A percentile compares a stretch with the other conserved stretches of the same genome.
These are phyloP conservation scores for Colletotrichum cereale DNA, from an alignment of 2,329 filamentous ascomycete species.

Conservation along the genomic window DNA sequence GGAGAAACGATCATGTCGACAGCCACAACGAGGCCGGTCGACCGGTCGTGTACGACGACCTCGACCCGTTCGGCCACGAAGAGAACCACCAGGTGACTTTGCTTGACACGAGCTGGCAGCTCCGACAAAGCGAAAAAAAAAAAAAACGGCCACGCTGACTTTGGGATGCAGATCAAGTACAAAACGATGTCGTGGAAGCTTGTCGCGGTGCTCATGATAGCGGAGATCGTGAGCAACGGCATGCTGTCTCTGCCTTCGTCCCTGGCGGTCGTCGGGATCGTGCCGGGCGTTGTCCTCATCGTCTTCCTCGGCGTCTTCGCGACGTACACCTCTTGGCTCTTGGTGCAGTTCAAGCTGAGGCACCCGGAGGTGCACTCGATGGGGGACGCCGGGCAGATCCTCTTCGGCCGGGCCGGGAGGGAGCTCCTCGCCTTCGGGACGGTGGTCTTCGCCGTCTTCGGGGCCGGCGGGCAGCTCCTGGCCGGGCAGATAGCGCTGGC, in stretches of 20 bases:
- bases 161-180: conserved; percentile 58
- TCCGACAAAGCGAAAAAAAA: too few species aligned
- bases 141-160: not conserved
- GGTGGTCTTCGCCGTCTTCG: conserved; percentile 64
- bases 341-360: conserved; percentile 62
- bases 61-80: conserved; percentile 39
- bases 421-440: conserved; percentile 63
- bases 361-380: conserved; percentile 65
- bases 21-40: not conserved
- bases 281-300: conserved; percentile 61
- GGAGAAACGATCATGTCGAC: not conserved
- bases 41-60: conserved; percentile 34
- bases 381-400: conserved; percentile 62
- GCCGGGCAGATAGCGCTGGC: conserved; percentile 64
- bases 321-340: conserved; percentile 61
- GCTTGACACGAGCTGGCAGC: not conserved
- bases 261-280: conserved; percentile 61
- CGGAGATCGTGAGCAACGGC: conserved; percentile 67
- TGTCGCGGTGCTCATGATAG: conserved; percentile 66
- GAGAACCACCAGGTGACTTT: conserved; percentile 25
- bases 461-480: conserved; percentile 63
- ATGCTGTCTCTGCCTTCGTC: conserved; percentile 66
- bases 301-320: conserved; percentile 56
- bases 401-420: conserved; percentile 65
- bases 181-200: conserved; percentile 66